Evolutionary conservation across 2,329 filamentous ascomycete species (phyloP), one percentile per base, ranked within the genome.

Genomic region (Ophiocordyceps camponoti-floridani): DNA sequence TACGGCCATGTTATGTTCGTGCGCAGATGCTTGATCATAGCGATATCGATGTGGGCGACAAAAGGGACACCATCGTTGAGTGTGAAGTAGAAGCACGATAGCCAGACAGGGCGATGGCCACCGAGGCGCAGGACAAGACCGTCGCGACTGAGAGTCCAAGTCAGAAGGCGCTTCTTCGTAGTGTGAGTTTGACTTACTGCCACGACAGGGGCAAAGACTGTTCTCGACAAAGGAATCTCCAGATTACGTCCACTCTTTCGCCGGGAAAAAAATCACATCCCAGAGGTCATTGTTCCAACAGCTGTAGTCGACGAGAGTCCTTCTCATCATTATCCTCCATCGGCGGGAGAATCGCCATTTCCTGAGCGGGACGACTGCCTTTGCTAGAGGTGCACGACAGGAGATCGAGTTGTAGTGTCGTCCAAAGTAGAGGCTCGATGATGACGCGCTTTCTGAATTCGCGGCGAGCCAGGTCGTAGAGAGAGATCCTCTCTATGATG

Each of bases 391-490:
- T 35, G 30, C 44, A 45, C 2, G 37, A 41, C 38, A 45, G 26
- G 37, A 45, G 30, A 27, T 45, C 40, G 44, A 45, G 44, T 42
- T 45, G 44, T 26, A 45, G 40, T 41, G 23, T 23, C 44, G 44
- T 45, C 44, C 44, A 45, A 1, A 45, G 26, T 8, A 45, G 30
- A 41, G 44, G 44, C 18, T 45, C 27, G 40, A 45, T n/a, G 40
- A 45, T 40, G 33, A 45, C 42, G 37, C 44, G 44, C 38, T 41
- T 41, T 31, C 44, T 41, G 9, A 40, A 30, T 19, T 41, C 30
- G 27, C 40, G 37, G 30, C 44, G 44, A 35, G 40, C 37, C 40
- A 19, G 33, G 23, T 41, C 44, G 37, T 42, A 37, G 30, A 45
- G 16, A 14, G 44, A 45, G 30, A 45, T 40, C n/a, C 26, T 38